Conservation (phyloP, 805 yeast species). For the Komagataella pseudopastoris region DNA sequence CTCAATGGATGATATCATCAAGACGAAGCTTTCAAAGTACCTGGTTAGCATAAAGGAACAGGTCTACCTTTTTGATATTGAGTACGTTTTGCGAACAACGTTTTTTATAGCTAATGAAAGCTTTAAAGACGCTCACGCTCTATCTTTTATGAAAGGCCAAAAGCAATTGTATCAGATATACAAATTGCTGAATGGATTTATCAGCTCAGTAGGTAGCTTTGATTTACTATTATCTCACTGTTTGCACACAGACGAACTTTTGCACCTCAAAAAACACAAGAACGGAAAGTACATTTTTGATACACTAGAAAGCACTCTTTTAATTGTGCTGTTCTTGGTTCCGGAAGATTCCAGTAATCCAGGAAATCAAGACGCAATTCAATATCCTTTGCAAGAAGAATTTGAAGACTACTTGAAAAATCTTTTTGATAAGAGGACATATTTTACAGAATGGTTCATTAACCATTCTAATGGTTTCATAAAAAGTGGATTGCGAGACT, state of each 20-base stretch:
- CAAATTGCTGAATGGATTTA: not conserved
- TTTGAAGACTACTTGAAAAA: not conserved
- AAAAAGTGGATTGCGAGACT: not conserved
- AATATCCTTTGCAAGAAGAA: not conserved
- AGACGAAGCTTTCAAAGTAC: not conserved
- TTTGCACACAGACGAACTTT: not conserved
- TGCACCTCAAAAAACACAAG: not conserved
- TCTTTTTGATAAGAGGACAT: slow-evolving; percentile 3
- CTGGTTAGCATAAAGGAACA: not conserved
- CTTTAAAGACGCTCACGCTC: not conserved
- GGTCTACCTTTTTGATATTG: not conserved
- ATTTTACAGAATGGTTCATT: slow-evolving; percentile 6
- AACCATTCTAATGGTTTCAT: slow-evolving; percentile 4
- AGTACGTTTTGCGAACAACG: not conserved
- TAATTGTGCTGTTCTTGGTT: not conserved
- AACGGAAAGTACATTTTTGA: not conserved
- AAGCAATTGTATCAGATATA: not conserved
- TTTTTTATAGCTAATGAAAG: not conserved
- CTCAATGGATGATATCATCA: slow-evolving; percentile 3
- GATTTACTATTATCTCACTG: not conserved
- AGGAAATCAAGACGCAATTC: not conserved
- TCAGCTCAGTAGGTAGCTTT: not conserved
- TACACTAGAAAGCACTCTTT: not conserved
- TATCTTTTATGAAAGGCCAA: not conserved
- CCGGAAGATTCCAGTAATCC: not conserved